Base-by-base conservation (phyloP, 225 moss, liverwort and hornwort species). In the Pseudoscleropodium purum region DNA sequence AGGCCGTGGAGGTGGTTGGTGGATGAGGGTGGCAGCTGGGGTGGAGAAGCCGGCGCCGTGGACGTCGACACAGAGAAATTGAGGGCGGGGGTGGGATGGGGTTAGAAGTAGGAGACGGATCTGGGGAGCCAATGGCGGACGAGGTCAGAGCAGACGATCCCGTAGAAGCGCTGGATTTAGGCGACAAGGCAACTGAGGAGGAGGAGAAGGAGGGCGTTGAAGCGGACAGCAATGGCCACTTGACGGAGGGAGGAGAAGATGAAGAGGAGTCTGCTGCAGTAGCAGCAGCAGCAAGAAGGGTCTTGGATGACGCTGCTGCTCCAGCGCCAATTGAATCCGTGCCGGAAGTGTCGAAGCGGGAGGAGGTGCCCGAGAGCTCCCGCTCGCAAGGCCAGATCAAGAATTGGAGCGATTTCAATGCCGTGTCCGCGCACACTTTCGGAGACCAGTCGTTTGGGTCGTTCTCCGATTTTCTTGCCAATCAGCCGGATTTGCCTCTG, bases 381-480 rank as follows among this genome's bases (percentile, higher is more conserved):
- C 90, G 57, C 67, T 74, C 85, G 45, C 94, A 87, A 72, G 87
- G 83, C 85, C 84, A 89, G 68, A 79, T 86, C 39, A 95, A 92
- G 92, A 91, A 95, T 91, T 98, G 98, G 98, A 96, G 97, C 69
- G 96, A 94, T 91, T 95, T 95, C 90, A 95, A 94, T 92, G 88
- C 94, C 18, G 92, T 95, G 87, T 91, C 90, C 43, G 91, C 89
- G 82, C 79, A 84, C 49, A 92, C 90, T 92, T 97, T 98, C 77
- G 96, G 98, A 66, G 89, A 91, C 33, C 96, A 95, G 49, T 91
- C 90, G 41, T 98, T 94, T 89, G 98, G 96, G 83, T 98, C 97
- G 79, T 98, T 97, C 92, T 96, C 98, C 59, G 98, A 98, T 89
- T 94, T 98, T 87, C 93, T 98, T 64, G 94, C 93, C 66, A 86